Conservation (phyloP, 495 filamentous ascomycete genomes). For the Aspergillus conjunctus region DNA sequence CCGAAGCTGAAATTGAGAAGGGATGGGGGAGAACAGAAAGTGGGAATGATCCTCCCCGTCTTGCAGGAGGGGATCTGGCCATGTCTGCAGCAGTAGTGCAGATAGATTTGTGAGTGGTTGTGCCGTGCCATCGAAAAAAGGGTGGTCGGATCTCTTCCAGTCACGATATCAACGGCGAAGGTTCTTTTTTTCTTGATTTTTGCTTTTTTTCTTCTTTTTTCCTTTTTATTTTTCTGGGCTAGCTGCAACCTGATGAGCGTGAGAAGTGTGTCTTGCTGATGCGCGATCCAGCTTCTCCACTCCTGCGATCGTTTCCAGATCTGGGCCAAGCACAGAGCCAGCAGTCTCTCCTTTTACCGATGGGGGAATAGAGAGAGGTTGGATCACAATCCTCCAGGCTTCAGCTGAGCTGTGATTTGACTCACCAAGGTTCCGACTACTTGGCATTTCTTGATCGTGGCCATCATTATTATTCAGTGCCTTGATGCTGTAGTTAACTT, state of each 20-base stretch:
- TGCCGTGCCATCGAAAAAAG: slow-evolving; percentile 15
- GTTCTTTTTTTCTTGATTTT: background rate
- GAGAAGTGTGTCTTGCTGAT: slow-evolving; percentile 19
- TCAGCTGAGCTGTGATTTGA: background rate
- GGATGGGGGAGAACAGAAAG: background rate
- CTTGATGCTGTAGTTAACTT: no score
- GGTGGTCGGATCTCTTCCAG: slow-evolving; percentile 25
- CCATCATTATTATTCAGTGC: no score
- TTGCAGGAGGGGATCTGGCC: slow-evolving; percentile 22
- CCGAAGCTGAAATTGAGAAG: slow-evolving; percentile 3
- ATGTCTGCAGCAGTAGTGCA: slow-evolving; percentile 22
- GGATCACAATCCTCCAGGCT: background rate
- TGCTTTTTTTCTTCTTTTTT: no score
- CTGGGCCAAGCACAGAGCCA: slow-evolving; percentile 20
- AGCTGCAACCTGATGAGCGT: slow-evolving; percentile 19
- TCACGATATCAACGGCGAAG: slow-evolving; percentile 27
- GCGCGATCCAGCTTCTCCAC: slow-evolving; percentile 25
- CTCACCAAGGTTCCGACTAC: no score
- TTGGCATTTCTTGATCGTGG: no score
- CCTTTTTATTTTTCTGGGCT: slow-evolving; percentile 8
- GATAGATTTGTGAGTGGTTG: slow-evolving; percentile 16
- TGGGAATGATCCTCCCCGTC: slow-evolving; percentile 2
- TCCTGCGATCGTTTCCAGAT: slow-evolving; percentile 31
- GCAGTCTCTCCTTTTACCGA: background rate
- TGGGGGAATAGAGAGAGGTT: background rate